Conservation (phyloP, 1,284 basidiomycete species). For the Quambalaria eucalypti region DNA sequence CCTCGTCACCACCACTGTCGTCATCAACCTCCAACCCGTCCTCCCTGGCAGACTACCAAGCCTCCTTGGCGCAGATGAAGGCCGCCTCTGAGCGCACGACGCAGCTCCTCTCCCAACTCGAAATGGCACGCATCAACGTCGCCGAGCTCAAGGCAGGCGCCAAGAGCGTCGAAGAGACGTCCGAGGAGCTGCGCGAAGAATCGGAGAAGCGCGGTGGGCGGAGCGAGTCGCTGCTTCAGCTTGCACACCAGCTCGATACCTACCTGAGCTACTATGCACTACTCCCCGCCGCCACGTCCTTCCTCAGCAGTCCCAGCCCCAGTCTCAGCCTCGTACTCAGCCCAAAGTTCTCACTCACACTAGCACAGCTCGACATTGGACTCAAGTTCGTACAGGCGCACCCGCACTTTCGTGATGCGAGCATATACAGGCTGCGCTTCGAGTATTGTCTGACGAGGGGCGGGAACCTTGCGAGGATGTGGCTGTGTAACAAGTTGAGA, state of each 20-base stretch:
- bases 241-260: slow-evolving; percentile 20
- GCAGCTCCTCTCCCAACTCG: slow-evolving; percentile 20
- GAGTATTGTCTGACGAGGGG: slow-evolving; percentile 32
- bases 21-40: background rate
- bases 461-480: slow-evolving; percentile 27
- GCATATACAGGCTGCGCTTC: slow-evolving; percentile 37
- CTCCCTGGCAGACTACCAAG: background rate
- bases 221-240: slow-evolving; percentile 17
- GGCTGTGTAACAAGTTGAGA: slow-evolving; percentile 14
- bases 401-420: slow-evolving; percentile 29
- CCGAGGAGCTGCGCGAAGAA: slow-evolving; percentile 32
- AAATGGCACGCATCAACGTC: slow-evolving; percentile 27
- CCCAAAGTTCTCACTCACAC: slow-evolving; percentile 25
- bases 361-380: slow-evolving; percentile 36
- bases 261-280: slow-evolving; percentile 40
- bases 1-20: background rate
- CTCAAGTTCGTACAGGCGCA: slow-evolving; percentile 26
- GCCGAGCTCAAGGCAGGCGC: slow-evolving; percentile 33
- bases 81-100: background rate
- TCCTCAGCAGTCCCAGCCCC: slow-evolving; percentile 28
- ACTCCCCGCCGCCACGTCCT: slow-evolving; percentile 27
- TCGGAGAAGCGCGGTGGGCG: slow-evolving; percentile 15
- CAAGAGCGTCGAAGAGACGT: slow-evolving; percentile 31
- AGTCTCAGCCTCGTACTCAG: slow-evolving; percentile 20
- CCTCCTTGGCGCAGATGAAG: background rate